Base-by-base conservation (phyloP, 768 basidiomycete genomes). In the Fibroporia radiculosa region DNA sequence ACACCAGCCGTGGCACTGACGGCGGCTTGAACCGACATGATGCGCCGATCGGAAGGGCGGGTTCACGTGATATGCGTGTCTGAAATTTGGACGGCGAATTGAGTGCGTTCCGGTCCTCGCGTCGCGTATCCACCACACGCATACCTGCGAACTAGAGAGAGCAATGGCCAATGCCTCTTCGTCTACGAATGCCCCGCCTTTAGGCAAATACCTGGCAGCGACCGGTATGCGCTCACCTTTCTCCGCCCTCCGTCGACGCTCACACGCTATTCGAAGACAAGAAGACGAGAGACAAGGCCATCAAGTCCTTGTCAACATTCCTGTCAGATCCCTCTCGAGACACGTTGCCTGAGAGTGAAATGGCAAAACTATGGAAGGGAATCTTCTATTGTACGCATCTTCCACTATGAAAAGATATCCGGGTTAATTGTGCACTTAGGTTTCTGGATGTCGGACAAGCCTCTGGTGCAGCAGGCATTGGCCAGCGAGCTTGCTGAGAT, bases 381-480 rank as follows among this genome's bases (percentile, higher is more conserved):
- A 77, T 98, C 40, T 99, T 95, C 63, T 99, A 95, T 64, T 96
- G 93, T 92, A 50, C 52, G 80, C 64, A 4, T 26, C 20, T 38
- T 14, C 26, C 4, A 13, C 39, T 26, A 43, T 37, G 23, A 18
- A 20, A 33, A 24, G 27, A 7, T 46, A 18, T 10, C 13, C 16
- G 14, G 1, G 20, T 8, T 43, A 13, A 40, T 14, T 16, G 19
- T 31, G 23, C 3, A 6, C 2, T 31, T 12, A 96, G 93, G 95
- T 61, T 98, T 93, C 66, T 99, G 95, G 93, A 97, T 97, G 93
- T 97, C 93, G 8, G 95, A 99, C 66, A 99, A 98, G 60, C 93
- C 93, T 3, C 74, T 93, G 7, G 87, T 97, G 6, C 95, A 98
- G 61, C 95, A 98, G 61, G 83, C 82, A 12, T 74, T 99, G 13